phyloP scores from a whole-genome alignment of 495 filamentous ascomycete genomes.

The Bacidia rubella region DNA sequence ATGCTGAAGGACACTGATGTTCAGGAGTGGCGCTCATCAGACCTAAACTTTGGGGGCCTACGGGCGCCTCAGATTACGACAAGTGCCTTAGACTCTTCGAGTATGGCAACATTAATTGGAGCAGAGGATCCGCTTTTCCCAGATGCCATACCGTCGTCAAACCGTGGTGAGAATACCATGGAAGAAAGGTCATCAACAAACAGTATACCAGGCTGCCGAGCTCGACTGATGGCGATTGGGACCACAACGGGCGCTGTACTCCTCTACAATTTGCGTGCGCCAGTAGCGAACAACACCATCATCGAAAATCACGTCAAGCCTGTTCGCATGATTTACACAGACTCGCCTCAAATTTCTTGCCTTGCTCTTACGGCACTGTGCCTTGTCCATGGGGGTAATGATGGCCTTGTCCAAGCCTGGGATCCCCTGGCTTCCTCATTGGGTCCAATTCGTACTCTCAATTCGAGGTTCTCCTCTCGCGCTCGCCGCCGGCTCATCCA shows the following conservation, averaged over 20 bases:
- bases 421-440: slow-evolving; percentile 76
- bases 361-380: slow-evolving; percentile 79
- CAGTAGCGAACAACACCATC: slow-evolving; percentile 36
- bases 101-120: slow-evolving; percentile 43
- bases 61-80: slow-evolving; percentile 50
- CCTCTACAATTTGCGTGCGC: slow-evolving; percentile 71
- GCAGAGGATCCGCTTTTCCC: slow-evolving; percentile 63
- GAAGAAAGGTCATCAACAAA: slow-evolving; percentile 26
- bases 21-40: slow-evolving; percentile 50
- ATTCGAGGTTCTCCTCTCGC: slow-evolving; percentile 72
- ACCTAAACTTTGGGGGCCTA: slow-evolving; percentile 39
- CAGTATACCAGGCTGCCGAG: slow-evolving; percentile 69
- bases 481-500: slow-evolving; percentile 62
- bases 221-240: slow-evolving; percentile 67
- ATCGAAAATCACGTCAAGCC: slow-evolving; percentile 45
- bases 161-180: slow-evolving; percentile 44
- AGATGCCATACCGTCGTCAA: slow-evolving; percentile 38
- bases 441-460: slow-evolving; percentile 73
- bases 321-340: slow-evolving; percentile 72
- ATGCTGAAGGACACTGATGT: slow-evolving; percentile 7
- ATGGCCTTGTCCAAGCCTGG: slow-evolving; percentile 94
- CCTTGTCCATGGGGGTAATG: slow-evolving; percentile 83
- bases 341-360: slow-evolving; percentile 77
- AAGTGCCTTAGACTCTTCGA: slow-evolving; percentile 61
- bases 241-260: slow-evolving; percentile 66